A percentile compares a stretch with the other conserved stretches of the same genome.
These are phyloP conservation scores for Acanthamoeba healyi DNA, from an alignment of 208 protist genomes.

Conservation along the genomic window DNA sequence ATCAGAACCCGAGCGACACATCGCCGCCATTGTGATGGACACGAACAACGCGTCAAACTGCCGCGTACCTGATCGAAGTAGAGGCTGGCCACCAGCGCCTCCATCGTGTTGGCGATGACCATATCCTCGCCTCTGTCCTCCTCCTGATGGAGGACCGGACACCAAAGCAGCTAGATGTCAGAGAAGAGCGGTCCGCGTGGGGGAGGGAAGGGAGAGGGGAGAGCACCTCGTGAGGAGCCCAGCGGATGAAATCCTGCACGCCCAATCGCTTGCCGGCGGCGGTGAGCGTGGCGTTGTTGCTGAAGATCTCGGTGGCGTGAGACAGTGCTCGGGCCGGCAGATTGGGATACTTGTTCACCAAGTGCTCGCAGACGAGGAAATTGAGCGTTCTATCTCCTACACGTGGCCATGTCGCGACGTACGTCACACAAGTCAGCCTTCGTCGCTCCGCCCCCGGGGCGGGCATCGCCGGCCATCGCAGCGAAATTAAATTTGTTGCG, in stretches of 20 bases:
- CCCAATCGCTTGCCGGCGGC: constrained; percentile 41
- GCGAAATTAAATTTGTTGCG: neutral
- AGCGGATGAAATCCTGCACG: constrained; percentile 45
- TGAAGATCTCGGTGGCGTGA: neutral
- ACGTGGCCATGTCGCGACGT: neutral
- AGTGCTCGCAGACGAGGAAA: constrained; percentile 37
- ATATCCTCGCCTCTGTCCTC: neutral
- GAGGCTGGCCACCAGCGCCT: constrained; percentile 45
- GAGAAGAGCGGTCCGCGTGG: neutral
- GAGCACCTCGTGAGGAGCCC: neutral
- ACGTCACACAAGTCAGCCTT: no score
- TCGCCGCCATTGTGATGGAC: no score
- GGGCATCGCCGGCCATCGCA: neutral
- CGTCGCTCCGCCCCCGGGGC: no score
- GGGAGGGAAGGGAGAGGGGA: neutral
- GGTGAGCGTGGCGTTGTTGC: neutral
- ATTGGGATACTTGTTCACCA: constrained; percentile 48
- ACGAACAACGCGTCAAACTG: neutral
- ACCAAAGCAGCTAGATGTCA: neutral
- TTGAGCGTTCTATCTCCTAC: constrained; percentile 51
- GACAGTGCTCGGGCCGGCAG: constrained; percentile 16
- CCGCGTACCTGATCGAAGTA: constrained; percentile 16
- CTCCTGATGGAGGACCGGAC: neutral
- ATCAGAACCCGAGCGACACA: no score
- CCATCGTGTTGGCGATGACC: constrained; percentile 35